Evolutionary conservation across 371 early-diverging fungal genomes (phyloP).

Genomic region (Zychaea mexicana): DNA sequence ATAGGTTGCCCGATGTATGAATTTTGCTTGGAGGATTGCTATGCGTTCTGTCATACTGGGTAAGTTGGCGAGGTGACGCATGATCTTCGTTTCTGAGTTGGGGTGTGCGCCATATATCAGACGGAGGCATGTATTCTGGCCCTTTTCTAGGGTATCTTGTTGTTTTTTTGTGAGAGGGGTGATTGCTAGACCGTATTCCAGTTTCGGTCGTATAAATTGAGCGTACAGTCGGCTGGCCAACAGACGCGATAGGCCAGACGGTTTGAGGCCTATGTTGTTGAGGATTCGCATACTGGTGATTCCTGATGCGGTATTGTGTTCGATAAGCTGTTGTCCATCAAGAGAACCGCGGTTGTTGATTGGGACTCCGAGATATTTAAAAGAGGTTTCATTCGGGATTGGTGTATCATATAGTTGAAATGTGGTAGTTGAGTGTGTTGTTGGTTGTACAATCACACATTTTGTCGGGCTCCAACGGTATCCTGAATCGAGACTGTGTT

Average conservation of each 20-base stretch:
- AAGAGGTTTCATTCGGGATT: background rate
- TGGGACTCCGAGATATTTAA: slow-evolving; percentile 13
- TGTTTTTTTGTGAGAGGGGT: slow-evolving; percentile 11
- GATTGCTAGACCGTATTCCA: slow-evolving; percentile 17
- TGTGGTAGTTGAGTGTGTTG: background rate
- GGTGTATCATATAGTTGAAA: background rate
- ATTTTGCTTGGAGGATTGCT: no score
- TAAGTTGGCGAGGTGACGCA: slow-evolving; percentile 11
- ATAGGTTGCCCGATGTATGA: no score
- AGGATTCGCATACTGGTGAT: slow-evolving; percentile 6
- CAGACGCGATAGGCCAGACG: background rate
- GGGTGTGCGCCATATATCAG: slow-evolving; percentile 16
- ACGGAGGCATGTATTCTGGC: no score
- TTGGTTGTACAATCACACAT: slow-evolving; percentile 17
- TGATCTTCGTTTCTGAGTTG: slow-evolving; percentile 13
- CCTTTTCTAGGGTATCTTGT: no score
- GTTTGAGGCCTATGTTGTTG: background rate
- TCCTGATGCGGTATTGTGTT: background rate
- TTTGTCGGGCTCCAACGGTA: no score
- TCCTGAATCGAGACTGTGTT: slow-evolving; percentile 18
- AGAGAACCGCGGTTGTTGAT: background rate
- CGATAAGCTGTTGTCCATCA: background rate
- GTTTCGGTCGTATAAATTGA: slow-evolving; percentile 11
- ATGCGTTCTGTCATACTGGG: no score
- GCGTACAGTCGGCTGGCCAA: background rate